Evolutionary conservation across 768 basidiomycete species (phyloP), one percentile per base, ranked within the genome.

Genomic region (Tulasnella sp.): DNA sequence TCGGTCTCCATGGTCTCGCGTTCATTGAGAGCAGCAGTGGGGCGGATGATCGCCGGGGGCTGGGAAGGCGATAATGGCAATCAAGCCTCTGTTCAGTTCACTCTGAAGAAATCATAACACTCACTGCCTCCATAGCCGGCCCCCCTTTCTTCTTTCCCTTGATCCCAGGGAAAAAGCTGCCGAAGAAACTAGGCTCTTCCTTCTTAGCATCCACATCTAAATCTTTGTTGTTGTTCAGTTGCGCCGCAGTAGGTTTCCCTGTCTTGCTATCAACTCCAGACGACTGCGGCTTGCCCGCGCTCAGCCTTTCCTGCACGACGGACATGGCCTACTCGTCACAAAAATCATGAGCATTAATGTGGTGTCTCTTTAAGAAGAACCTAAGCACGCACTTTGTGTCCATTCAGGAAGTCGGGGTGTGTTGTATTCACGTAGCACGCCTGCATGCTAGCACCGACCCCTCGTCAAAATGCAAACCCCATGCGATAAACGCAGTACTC

Each of bases 401-500:
- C 96, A 62, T 83, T 88, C 68, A 99, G 80, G 74, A 99, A 98
- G 73, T 99, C 96, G 1, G 96, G 96, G 69, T 99, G 96, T 1
- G 94, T 98, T 12, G 96, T 98, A 74, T 99, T 99, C 67, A 99
- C 86, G 69, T 98, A 99, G 70, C 92, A 94, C 38, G 93, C 92
- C 75, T 98, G 94, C 92, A 97, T 97, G 34, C 87, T 92, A 60
- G 17, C 17, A 44, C 3, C 53, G 42, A 44, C 58, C 22, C 38
- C 22, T 42, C 15, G 27, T 19, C n/a, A 29, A 22, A 22, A 57
- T 43, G 53, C 24, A 19, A 27, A 10, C 17, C 19, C 19, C 19
- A 19, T 4, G 9, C 21, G 42, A 25, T 8, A 50, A 10, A 56
- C 21, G 22, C 0, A n/a, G n/a, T n/a, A n/a, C 22, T 15, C 8